Evolutionary conservation across 345 rosid species (phyloP).

Genomic region (Boechera stricta): DNA sequence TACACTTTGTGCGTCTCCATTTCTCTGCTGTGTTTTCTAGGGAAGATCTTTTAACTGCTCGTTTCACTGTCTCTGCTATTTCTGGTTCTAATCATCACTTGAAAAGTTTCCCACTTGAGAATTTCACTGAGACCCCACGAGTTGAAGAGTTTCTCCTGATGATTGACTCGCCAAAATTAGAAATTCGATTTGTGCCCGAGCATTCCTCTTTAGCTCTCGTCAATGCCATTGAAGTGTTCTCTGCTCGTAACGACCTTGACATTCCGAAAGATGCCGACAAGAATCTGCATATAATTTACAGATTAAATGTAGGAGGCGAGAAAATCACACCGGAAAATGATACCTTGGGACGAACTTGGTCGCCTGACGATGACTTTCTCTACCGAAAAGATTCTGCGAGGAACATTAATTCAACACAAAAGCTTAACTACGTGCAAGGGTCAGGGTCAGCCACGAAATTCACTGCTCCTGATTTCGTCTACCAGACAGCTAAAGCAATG

Average conservation of each 20-base stretch:
- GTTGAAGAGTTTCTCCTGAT: slow-evolving; percentile 57
- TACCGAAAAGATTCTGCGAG: slow-evolving; percentile 51
- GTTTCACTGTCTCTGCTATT: slow-evolving; percentile 47
- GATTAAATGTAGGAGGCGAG: slow-evolving; percentile 78
- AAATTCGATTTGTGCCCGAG: slow-evolving; percentile 47
- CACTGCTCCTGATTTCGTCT: slow-evolving; percentile 55
- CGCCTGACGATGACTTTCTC: slow-evolving; percentile 50
- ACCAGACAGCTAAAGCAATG: slow-evolving; percentile 52
- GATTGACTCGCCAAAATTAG: slow-evolving; percentile 32
- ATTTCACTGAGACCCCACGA: slow-evolving; percentile 13
- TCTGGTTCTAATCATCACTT: slow-evolving; percentile 44
- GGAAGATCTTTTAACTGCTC: slow-evolving; percentile 45
- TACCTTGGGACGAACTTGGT: slow-evolving; percentile 72
- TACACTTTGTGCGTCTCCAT: slow-evolving; percentile 54
- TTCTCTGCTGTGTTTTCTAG: slow-evolving; percentile 43
- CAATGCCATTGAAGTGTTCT: slow-evolving; percentile 74
- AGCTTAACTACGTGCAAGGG: not conserved
- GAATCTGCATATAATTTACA: slow-evolving; percentile 47
- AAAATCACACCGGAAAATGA: slow-evolving; percentile 57
- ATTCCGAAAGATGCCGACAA: not conserved
- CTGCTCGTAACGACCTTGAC: slow-evolving; percentile 40
- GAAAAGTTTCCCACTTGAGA: slow-evolving; percentile 39
- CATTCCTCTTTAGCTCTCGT: slow-evolving; percentile 55
- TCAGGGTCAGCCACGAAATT: not conserved
- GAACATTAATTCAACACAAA: accelerated